phyloP scores from a whole-genome alignment of 2,329 filamentous ascomycete species.

The Calonectria honghensis region DNA sequence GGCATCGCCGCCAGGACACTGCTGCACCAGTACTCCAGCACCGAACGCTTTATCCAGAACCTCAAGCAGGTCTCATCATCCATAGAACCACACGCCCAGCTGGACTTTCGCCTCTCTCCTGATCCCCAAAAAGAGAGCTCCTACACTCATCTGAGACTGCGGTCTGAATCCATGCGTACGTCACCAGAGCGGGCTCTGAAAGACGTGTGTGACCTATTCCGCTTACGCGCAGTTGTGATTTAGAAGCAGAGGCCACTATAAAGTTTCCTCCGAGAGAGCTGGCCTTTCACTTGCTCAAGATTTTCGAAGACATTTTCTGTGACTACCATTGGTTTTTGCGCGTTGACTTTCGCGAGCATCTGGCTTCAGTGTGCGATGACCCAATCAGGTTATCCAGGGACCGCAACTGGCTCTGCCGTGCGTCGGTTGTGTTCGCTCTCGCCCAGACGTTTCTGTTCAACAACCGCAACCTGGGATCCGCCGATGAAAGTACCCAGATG shows the following conservation, averaged over 20 bases:
- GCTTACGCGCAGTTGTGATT: not conserved
- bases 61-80: conserved; percentile 38
- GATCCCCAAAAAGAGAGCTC: conserved; percentile 30
- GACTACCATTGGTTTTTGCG: conserved; percentile 41
- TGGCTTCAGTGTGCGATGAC: conserved; percentile 23
- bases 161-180: conserved; percentile 37
- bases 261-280: conserved; percentile 36
- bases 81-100: conserved; percentile 26
- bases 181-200: not conserved
- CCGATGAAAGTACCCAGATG: not conserved
- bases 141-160: conserved; percentile 37
- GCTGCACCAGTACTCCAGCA: conserved; percentile 28
- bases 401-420: conserved; percentile 38
- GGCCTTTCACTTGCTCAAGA: conserved; percentile 36
- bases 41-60: conserved; percentile 40
- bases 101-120: conserved; percentile 19
- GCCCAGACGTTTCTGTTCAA: conserved; percentile 34
- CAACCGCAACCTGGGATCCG: not conserved
- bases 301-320: conserved; percentile 42
- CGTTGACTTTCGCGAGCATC: conserved; percentile 32
- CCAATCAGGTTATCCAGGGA: conserved; percentile 31
- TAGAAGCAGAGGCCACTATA: conserved; percentile 35
- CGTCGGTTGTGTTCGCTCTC: conserved; percentile 36
- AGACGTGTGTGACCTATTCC: not conserved
- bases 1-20: conserved; percentile 24